Evolutionary conservation across 2,329 filamentous ascomycete species (phyloP).

Genomic region (Onygena corvina): DNA sequence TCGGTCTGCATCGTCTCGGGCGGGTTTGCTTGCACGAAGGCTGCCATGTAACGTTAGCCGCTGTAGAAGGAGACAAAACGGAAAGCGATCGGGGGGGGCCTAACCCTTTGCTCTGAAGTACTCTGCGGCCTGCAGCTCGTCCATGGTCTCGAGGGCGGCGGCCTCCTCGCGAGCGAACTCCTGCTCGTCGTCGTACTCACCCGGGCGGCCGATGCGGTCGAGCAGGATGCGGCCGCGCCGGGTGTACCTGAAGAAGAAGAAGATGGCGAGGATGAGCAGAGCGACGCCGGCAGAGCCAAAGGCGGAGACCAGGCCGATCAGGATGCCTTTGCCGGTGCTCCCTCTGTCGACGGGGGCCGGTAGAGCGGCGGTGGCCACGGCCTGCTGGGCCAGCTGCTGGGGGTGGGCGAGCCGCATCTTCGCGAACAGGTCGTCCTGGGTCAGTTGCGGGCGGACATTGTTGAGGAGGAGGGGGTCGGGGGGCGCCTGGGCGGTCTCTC

Average conservation of each 20-base stretch:
- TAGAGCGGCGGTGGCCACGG: constrained; percentile 10
- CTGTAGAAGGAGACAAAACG: neutral
- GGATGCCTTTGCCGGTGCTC: constrained; percentile 60
- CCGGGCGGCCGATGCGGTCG: constrained; percentile 82
- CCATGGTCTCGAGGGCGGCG: constrained; percentile 89
- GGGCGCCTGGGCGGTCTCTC: neutral
- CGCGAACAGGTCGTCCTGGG: neutral
- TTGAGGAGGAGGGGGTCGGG: neutral
- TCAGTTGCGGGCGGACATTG: constrained; percentile 5
- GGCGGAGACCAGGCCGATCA: constrained; percentile 89
- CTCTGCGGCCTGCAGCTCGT: constrained; percentile 78
- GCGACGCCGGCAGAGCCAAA: constrained; percentile 84
- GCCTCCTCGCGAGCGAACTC: constrained; percentile 87
- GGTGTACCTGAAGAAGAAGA: constrained; percentile 93
- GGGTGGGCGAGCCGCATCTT: neutral
- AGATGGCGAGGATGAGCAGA: constrained; percentile 61
- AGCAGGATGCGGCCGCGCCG: constrained; percentile 78
- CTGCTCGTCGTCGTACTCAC: constrained; percentile 96
- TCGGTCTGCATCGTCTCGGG: constrained; percentile 93
- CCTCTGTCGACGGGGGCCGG: constrained; percentile 29
- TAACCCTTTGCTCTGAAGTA: constrained; percentile 91
- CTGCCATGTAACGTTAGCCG: constrained; percentile 38
- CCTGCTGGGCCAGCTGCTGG: neutral
- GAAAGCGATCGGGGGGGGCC: constrained; percentile 17
- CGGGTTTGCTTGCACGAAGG: constrained; percentile 85